A percentile compares a stretch with the other conserved stretches of the same genome.
Evolutionary conservation across 805 yeast species (phyloP).

Genomic region (Blastobotrys americana): DNA sequence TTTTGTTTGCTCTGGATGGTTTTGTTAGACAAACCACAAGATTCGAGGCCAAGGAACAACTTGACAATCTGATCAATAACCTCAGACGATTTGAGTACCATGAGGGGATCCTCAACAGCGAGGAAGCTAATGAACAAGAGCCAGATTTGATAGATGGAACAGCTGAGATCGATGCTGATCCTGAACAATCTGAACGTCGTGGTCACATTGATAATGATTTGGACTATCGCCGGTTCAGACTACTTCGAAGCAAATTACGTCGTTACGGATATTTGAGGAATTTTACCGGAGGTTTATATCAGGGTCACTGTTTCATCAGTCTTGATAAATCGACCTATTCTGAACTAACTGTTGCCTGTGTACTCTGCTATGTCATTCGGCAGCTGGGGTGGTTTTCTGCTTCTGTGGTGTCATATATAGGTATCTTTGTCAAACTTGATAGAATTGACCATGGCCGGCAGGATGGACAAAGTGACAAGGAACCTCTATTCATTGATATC

Average conservation of each 20-base stretch:
- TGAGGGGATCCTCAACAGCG: too few relatives aligned
- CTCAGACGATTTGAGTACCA: background rate
- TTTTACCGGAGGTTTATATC: too few relatives aligned
- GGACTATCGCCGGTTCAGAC: background rate
- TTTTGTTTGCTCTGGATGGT: too few relatives aligned
- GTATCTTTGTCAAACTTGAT: background rate
- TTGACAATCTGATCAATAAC: background rate
- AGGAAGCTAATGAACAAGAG: too few relatives aligned
- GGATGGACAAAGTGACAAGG: too few relatives aligned
- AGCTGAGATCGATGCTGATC: too few relatives aligned
- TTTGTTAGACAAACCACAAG: too few relatives aligned
- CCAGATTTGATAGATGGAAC: too few relatives aligned
- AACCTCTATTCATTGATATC: conserved; percentile 20
- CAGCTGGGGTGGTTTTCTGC: conserved; percentile 1
- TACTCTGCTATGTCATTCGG: conserved; percentile 15
- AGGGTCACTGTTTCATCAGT: conserved; percentile 2
- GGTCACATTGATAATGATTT: background rate
- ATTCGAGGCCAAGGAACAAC: background rate
- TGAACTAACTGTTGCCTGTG: conserved; percentile 14
- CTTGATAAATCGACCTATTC: conserved; percentile 13
- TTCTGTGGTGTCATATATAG: background rate
- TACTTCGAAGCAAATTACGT: background rate
- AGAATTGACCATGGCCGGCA: too few relatives aligned
- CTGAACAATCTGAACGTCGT: too few relatives aligned
- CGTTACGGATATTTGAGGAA: background rate